These are phyloP conservation scores for Diaporthe aspalathi DNA, from an alignment of 2,329 filamentous ascomycete genomes.

Conservation along the genomic window DNA sequence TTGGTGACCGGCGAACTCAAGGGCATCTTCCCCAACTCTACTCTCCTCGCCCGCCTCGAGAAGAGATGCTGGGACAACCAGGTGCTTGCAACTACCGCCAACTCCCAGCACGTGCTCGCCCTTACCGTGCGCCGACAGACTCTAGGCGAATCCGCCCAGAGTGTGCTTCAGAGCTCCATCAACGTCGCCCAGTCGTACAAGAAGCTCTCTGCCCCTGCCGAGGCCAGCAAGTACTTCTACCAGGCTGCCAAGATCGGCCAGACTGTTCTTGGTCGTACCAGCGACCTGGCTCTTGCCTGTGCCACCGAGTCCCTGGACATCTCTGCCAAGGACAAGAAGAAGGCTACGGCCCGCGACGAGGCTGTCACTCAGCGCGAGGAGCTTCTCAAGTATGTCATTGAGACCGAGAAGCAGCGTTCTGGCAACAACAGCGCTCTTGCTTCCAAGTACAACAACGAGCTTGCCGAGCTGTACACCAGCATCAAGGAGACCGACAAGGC, in stretches of 20 bases:
- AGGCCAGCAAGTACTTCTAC: conserved; percentile 40
- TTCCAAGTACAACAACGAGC: conserved; percentile 40
- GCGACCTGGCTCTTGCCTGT: conserved; percentile 37
- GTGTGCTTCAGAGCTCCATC: conserved; percentile 37
- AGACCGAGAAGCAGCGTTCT: conserved; percentile 39
- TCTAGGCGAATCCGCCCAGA: conserved; percentile 36
- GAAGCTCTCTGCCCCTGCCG: conserved; percentile 36
- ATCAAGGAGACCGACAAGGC: conserved; percentile 40
- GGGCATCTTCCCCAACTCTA: conserved; percentile 38
- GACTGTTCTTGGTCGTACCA: conserved; percentile 35
- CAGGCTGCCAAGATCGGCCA: conserved; percentile 38
- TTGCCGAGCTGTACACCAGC: conserved; percentile 40
- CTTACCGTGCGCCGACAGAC: conserved; percentile 31
- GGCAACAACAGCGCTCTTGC: conserved; percentile 36
- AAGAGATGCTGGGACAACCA: conserved; percentile 40
- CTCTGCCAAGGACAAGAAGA: conserved; percentile 35
- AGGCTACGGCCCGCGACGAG: conserved; percentile 35
- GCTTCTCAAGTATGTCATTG: conserved; percentile 40
- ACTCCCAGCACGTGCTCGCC: conserved; percentile 35
- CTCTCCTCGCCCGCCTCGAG: conserved; percentile 38
- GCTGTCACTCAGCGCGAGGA: conserved; percentile 40
- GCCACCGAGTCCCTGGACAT: conserved; percentile 37
- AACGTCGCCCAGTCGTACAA: conserved; percentile 39
- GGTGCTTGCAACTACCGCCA: conserved; percentile 36
- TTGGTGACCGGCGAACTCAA: conserved; percentile 34